Conservation (phyloP, 768 basidiomycete genomes). For the Suillus alpinus region DNA sequence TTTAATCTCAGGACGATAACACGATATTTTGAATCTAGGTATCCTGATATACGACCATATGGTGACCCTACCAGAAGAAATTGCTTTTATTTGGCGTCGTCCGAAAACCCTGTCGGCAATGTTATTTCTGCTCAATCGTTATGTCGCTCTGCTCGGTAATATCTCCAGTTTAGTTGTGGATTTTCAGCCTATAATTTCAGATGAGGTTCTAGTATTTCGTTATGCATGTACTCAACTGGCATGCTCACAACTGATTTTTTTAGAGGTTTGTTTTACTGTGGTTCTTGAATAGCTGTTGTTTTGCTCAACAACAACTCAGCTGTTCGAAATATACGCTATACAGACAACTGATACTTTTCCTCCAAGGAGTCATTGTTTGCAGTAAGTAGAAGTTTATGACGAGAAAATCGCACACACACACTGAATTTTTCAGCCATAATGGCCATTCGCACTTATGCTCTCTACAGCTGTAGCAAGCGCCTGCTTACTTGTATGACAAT, state of each 20-base stretch:
- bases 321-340: slow-evolving; percentile 38
- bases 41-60: slow-evolving; percentile 29
- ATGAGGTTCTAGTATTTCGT: not conserved
- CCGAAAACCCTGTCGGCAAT: slow-evolving; percentile 37
- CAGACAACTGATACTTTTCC: slow-evolving; percentile 40
- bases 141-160: slow-evolving; percentile 42
- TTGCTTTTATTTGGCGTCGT: slow-evolving; percentile 44
- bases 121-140: slow-evolving; percentile 50
- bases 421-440: slow-evolving; percentile 34
- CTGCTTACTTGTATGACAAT: slow-evolving; percentile 36
- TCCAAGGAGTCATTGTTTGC: slow-evolving; percentile 45
- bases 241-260: not conserved
- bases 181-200: slow-evolving; percentile 18
- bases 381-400: slow-evolving; percentile 29
- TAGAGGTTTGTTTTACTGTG: slow-evolving; percentile 1
- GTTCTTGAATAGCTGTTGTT: not conserved
- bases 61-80: slow-evolving; percentile 33
- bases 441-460: slow-evolving; percentile 47
- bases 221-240: not conserved
- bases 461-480: slow-evolving; percentile 41
- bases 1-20: not conserved
- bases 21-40: slow-evolving; percentile 11
- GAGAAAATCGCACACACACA: too few relatives aligned
- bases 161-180: slow-evolving; percentile 27
- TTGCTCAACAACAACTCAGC: slow-evolving; percentile 19